These are phyloP conservation scores for Epichloe sp. DNA, from an alignment of 2,329 filamentous ascomycete genomes.

Conservation along the genomic window DNA sequence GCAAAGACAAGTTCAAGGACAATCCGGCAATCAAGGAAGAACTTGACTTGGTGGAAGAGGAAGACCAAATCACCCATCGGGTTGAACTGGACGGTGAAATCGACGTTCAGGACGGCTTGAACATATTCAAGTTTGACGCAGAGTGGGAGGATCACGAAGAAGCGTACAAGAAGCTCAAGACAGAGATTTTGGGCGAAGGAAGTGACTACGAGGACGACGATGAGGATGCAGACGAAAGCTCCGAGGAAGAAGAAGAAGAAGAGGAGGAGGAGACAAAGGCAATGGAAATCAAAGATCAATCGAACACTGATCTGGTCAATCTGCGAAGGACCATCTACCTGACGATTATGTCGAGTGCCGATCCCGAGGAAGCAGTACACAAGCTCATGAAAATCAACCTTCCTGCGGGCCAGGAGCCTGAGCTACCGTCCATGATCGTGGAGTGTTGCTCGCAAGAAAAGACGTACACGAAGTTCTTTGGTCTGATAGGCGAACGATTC, in stretches of 20 bases:
- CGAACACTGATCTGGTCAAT: slow-evolving; percentile 89
- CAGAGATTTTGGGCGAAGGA: slow-evolving; percentile 87
- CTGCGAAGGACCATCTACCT: slow-evolving; percentile 89
- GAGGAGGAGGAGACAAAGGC: slow-evolving; percentile 68
- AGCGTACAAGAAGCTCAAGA: slow-evolving; percentile 79
- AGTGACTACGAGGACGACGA: slow-evolving; percentile 70
- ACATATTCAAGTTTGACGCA: slow-evolving; percentile 89
- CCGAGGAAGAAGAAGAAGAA: slow-evolving; percentile 62
- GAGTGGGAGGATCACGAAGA: slow-evolving; percentile 87
- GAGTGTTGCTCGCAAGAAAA: slow-evolving; percentile 95
- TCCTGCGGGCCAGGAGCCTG: slow-evolving; percentile 72
- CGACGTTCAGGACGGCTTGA: slow-evolving; percentile 74
- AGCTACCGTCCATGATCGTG: slow-evolving; percentile 92
- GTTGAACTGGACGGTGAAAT: slow-evolving; percentile 72
- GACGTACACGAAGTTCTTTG: slow-evolving; percentile 96
- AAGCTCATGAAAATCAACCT: slow-evolving; percentile 93
- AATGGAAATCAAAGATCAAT: slow-evolving; percentile 95
- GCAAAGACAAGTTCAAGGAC: slow-evolving; percentile 94
- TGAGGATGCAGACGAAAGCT: slow-evolving; percentile 45
- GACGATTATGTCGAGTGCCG: slow-evolving; percentile 92
- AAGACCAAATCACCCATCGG: slow-evolving; percentile 92
- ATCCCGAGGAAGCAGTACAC: slow-evolving; percentile 93
- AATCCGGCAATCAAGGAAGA: slow-evolving; percentile 85
- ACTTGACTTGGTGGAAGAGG: slow-evolving; percentile 88
- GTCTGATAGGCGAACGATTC: slow-evolving; percentile 85